Evolutionary conservation across 2,329 filamentous ascomycete species (phyloP), one percentile per base, ranked within the genome.

Genomic region (Penicillium sumatraense): DNA sequence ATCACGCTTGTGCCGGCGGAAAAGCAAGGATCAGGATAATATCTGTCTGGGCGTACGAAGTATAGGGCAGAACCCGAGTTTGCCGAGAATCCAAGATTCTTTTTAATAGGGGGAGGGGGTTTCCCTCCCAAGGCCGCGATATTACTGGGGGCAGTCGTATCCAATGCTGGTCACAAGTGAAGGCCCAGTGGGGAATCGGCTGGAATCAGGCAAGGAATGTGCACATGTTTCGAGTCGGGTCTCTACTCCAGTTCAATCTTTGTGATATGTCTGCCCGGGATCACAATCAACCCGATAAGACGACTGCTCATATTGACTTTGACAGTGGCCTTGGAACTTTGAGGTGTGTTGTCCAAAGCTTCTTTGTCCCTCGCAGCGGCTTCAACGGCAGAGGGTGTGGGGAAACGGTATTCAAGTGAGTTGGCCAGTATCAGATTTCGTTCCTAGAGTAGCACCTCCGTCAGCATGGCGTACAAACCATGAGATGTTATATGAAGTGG

Each of bases 351-450:
- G 57, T 65, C 58, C 54, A 56, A 58, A 9, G 58, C 38, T 59
- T 64, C 58, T 20, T 49, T 42, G 56, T 67, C 60, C 36, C 63
- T 64, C 13, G 75, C 79, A 20, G 72, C 74, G 20, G 72, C 73
- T 57, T 81, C 68, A 53, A 80, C 74, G 2, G 78, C 76, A 10
- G 81, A 76, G 16, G 76, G 71, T 2, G 86, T 83, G 1, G 92
- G 92, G 54, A 86, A 83, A 2, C 93, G 89, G 75, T 97, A 98
- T 75, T 99, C 95, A 74, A 95, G 89, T 0, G 93, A 90, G 62
- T 89, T 83, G 31, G 89, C 83, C 49, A 99, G 85, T 49, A 99
- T 91, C 61, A 98, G 83, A 68, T 99, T 97, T 66, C 85, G 86
- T 59, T 96, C 90, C 92, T 96, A 21, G 9, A 31, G 11, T 27